Conservation (phyloP, 306 rosid genomes). For the Fagus sylvatica region DNA sequence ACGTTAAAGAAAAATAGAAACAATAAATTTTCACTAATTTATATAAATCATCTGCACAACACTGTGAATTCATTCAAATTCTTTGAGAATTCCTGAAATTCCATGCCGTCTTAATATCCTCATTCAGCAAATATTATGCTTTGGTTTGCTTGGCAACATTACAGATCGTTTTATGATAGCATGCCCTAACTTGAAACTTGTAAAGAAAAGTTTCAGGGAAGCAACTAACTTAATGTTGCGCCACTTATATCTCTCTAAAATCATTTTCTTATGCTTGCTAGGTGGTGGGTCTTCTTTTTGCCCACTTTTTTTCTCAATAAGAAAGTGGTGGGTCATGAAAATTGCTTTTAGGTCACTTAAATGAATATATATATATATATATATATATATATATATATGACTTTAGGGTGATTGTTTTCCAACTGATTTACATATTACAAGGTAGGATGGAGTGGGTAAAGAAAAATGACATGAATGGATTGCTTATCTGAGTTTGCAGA, state of each 20-base stretch:
- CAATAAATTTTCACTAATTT: no score
- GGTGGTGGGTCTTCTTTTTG: background rate
- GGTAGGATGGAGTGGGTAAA: background rate
- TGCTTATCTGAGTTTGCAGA: no score
- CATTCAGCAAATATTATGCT: no score
- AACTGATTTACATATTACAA: background rate
- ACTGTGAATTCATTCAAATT: no score
- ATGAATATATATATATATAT: background rate
- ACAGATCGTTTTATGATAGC: no score
- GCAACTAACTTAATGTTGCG: background rate
- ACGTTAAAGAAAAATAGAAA: no score
- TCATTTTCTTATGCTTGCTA: background rate
- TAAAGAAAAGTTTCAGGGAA: background rate
- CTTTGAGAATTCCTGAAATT: no score
- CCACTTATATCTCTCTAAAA: background rate
- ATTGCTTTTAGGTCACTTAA: background rate
- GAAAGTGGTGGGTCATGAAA: background rate
- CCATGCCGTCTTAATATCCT: no score
- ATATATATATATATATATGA: background rate
- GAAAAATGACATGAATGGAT: no score
- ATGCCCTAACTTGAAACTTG: background rate
- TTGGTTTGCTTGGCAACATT: no score
- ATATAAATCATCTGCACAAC: no score
- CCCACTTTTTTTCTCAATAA: background rate
- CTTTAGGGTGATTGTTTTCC: background rate